These are phyloP conservation scores for Spergularia marina DNA, from an alignment of 148 eudicot species.

Conservation along the genomic window DNA sequence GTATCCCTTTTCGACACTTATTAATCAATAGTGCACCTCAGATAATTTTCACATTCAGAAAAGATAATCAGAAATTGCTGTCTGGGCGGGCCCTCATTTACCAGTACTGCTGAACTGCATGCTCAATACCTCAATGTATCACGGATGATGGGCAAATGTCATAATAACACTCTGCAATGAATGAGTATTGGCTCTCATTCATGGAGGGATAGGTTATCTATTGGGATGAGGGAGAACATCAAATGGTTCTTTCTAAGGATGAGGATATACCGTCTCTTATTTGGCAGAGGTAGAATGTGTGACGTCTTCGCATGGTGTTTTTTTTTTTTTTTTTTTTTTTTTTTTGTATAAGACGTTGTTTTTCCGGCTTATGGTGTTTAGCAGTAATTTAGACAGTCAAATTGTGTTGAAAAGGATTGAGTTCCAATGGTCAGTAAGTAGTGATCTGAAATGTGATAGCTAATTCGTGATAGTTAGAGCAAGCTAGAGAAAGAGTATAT, in stretches of 20 bases:
- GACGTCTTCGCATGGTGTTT: background rate
- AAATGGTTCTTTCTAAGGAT: background rate
- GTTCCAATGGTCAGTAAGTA: background rate
- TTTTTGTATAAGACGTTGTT: background rate
- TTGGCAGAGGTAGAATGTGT: background rate
- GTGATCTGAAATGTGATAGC: background rate
- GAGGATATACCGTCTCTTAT: background rate
- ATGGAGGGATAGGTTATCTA: background rate
- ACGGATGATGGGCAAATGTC: background rate
- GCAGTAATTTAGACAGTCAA: no score
- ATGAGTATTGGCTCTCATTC: background rate
- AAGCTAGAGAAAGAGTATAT: background rate
- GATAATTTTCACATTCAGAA: background rate
- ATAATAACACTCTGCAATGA: constrained; percentile 1
- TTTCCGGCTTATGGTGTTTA: no score
- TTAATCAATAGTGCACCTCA: background rate
- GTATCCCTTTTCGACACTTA: background rate
- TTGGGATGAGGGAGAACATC: background rate
- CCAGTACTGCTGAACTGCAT: background rate
- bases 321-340: background rate
- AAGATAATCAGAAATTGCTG: constrained; percentile 11
- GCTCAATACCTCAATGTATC: background rate
- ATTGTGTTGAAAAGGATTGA: background rate
- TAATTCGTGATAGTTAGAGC: background rate
- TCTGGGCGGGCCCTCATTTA: constrained; percentile 1